Percentiles rank a stretch among this genome's conserved stretches.
These are phyloP conservation scores for Lathyrus aphaca DNA, from an alignment of 306 rosid genomes.

Conservation along the genomic window DNA sequence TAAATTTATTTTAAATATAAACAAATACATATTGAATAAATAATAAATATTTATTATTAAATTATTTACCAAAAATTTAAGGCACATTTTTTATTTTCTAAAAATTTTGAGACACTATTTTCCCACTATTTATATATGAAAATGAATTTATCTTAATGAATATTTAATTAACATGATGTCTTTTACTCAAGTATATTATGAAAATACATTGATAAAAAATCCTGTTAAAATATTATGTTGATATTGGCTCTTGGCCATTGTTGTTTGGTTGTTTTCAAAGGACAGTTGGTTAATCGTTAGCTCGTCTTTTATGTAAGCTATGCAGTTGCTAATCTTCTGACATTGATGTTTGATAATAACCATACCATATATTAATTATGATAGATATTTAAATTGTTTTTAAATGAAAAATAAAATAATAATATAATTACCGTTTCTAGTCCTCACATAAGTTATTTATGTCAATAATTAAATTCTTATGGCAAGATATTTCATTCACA, in stretches of 20 bases:
- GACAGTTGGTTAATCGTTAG: slow-evolving; percentile 20
- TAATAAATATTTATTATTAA: too few species aligned
- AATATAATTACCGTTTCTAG: slow-evolving; percentile 21
- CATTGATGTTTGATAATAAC: slow-evolving; percentile 22
- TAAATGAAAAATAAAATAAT: background rate
- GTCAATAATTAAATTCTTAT: background rate
- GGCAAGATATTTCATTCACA: background rate
- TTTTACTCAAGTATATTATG: too few species aligned
- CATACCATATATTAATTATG: background rate
- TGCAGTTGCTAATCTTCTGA: slow-evolving; percentile 25
- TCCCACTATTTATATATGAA: too few species aligned
- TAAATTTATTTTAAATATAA: too few species aligned
- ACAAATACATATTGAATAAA: too few species aligned
- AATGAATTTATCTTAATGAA: too few species aligned
- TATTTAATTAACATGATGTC: too few species aligned
- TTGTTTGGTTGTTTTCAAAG: slow-evolving; percentile 42
- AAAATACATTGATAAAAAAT: background rate
- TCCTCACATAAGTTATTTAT: slow-evolving; percentile 28
- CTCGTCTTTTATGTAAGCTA: background rate
- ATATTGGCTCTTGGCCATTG: slow-evolving; percentile 4
- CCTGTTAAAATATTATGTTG: background rate
- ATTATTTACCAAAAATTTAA: too few species aligned
- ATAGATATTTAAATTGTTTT: background rate
- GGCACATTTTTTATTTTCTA: too few species aligned
- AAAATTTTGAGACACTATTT: too few species aligned